Conservation (phyloP, 352 stramenopile species). For the Phytopythium cucurbitacearum region DNA sequence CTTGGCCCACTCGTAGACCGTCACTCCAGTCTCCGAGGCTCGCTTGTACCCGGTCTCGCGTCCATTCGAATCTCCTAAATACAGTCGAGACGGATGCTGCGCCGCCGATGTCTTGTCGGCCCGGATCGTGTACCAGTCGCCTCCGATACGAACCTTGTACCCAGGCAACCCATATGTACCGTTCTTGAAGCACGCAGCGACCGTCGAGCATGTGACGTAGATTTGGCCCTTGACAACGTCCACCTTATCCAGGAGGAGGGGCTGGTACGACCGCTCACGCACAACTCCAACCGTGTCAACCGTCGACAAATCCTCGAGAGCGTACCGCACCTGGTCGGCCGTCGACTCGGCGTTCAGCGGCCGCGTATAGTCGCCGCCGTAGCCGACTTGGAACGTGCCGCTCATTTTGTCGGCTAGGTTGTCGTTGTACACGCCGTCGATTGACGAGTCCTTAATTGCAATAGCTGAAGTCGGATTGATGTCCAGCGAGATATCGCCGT, state of each 20-base stretch:
- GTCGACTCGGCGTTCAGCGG: slow-evolving; percentile 67
- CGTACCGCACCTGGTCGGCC: slow-evolving; percentile 57
- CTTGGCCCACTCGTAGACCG: slow-evolving; percentile 68
- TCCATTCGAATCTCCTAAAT: slow-evolving; percentile 56
- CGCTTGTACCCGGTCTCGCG: slow-evolving; percentile 53
- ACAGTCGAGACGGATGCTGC: slow-evolving; percentile 35
- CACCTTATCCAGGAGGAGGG: slow-evolving; percentile 34
- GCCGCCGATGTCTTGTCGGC: slow-evolving; percentile 36
- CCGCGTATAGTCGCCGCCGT: slow-evolving; percentile 51
- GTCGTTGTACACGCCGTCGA: slow-evolving; percentile 59
- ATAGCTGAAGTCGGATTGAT: slow-evolving; percentile 19
- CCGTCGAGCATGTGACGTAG: slow-evolving; percentile 49
- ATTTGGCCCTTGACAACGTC: slow-evolving; percentile 55
- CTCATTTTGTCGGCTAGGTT: slow-evolving; percentile 49
- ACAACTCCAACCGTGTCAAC: slow-evolving; percentile 52
- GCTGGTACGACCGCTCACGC: slow-evolving; percentile 38
- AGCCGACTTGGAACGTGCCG: slow-evolving; percentile 75
- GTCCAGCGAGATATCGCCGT: slow-evolving; percentile 36
- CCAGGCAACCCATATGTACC: slow-evolving; percentile 58
- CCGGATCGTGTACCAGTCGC: slow-evolving; percentile 67
- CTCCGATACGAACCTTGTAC: slow-evolving; percentile 46
- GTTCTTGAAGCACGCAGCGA: slow-evolving; percentile 44
- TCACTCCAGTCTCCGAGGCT: slow-evolving; percentile 26
- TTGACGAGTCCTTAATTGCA: slow-evolving; percentile 25
- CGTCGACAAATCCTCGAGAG: slow-evolving; percentile 52